Evolutionary conservation across 805 yeast species (phyloP), one percentile per base, ranked within the genome.

Genomic region (Spathaspora girioi): DNA sequence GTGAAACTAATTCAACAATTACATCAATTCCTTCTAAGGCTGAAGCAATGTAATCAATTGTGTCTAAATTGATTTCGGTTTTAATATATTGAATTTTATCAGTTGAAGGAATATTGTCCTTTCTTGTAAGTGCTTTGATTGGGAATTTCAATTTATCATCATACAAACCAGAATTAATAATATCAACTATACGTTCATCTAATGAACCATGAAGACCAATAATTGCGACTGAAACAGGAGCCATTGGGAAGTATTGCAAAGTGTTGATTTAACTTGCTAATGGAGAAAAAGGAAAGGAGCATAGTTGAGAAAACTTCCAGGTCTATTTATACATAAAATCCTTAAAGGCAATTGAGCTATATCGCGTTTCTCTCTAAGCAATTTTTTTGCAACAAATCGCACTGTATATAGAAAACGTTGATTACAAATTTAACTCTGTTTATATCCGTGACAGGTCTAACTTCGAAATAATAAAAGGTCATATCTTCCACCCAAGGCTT

Each of bases 181-280:
- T 81, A 1, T 66, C 68, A 17, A 80, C 50, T 38, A 71, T 64
- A 43, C 81, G 79, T 54, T 68, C 64, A 43, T 84, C 87, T 41
- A 84, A 64, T 54, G 64, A 53, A 23, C 89, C 88, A 54, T 74
- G 68, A 46, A 75, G 57, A 38, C 88, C 87, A 51, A 78, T 59
- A 48, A 84, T 61, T 40, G 86, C 87, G 50, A 84, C 60, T 32
- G 73, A 54, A 42, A 62, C 50, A 44, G 12, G 35, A 31, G 40
- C 7, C 40, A 35, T 35, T 35, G 17, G n/a, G 17, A 10, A 11
- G 3, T 6, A n/a, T 5, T 3, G 14, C 18, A 35, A 4, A 14
- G 18, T 3, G 17, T 10, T 8, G 35, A 31, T 11, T 31, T 35
- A 35, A 3, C 3, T 3, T 11, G 17, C 3, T 4, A 35, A 4